Evolutionary conservation across 345 rosid genomes (phyloP).

Genomic region (Ceriops tagal): DNA sequence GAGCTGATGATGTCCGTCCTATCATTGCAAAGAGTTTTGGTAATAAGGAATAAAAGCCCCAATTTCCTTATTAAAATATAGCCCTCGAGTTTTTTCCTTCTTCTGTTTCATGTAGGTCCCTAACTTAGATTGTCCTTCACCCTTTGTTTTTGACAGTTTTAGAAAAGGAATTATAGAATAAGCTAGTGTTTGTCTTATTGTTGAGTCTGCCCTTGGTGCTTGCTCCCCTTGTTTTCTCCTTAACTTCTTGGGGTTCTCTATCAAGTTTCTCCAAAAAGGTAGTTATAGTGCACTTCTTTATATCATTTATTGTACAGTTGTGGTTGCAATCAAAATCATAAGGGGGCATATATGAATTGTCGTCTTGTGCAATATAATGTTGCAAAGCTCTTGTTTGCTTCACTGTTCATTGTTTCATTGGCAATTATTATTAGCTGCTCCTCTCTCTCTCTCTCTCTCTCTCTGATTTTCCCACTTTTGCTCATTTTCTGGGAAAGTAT

Average conservation of each 20-base stretch:
- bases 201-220: slow-evolving; percentile 32
- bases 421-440: neutral
- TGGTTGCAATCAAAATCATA: slow-evolving; percentile 25
- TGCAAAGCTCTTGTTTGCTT: slow-evolving; percentile 13
- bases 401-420: neutral
- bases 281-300: slow-evolving; percentile 31
- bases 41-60: slow-evolving; percentile 51
- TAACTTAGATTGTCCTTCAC: slow-evolving; percentile 21
- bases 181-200: slow-evolving; percentile 28
- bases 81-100: slow-evolving; percentile 28
- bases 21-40: slow-evolving; percentile 83
- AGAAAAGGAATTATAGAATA: slow-evolving; percentile 32
- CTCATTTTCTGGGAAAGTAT: no score
- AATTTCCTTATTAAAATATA: slow-evolving; percentile 33
- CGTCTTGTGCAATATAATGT: slow-evolving; percentile 39
- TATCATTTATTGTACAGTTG: slow-evolving; percentile 39
- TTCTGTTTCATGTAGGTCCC: slow-evolving; percentile 16
- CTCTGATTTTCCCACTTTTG: no score
- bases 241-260: slow-evolving; percentile 26
- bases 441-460: neutral
- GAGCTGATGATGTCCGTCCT: slow-evolving; percentile 88
- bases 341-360: slow-evolving; percentile 33
- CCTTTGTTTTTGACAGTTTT: slow-evolving; percentile 17
- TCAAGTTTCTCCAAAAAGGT: slow-evolving; percentile 30
- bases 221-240: slow-evolving; percentile 24